Percentiles rank a stretch among this genome's conserved stretches.
Evolutionary conservation across 2,329 filamentous ascomycete genomes (phyloP).

Genomic region (Calcarisporium arbuscula): DNA sequence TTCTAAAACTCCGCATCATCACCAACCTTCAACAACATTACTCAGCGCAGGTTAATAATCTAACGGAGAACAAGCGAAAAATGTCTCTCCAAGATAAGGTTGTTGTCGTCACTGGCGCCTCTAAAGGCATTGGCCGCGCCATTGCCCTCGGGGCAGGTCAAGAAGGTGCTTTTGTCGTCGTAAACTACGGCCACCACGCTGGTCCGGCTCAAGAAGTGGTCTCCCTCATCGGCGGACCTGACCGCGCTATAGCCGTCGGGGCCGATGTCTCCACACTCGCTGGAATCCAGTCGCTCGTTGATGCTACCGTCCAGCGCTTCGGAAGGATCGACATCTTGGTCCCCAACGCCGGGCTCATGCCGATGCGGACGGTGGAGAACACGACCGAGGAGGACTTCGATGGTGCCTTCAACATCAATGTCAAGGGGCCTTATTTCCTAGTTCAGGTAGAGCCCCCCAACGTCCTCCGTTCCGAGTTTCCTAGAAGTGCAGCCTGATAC

Average conservation of each 20-base stretch:
- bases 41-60: too few relatives aligned
- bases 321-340: conserved; percentile 54
- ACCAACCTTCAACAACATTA: background rate
- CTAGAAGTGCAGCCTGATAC: background rate
- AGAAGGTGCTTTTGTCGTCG: conserved; percentile 49
- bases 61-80: too few relatives aligned
- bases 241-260: conserved; percentile 46
- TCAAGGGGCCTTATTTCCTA: conserved; percentile 52
- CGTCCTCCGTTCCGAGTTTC: background rate
- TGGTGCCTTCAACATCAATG: conserved; percentile 42
- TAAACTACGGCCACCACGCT: conserved; percentile 46
- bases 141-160: conserved; percentile 49
- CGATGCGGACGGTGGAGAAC: conserved; percentile 40
- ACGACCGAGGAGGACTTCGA: conserved; percentile 48
- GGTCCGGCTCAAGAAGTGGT: conserved; percentile 43
- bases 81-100: conserved; percentile 31
- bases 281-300: conserved; percentile 43
- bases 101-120: conserved; percentile 47
- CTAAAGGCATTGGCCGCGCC: conserved; percentile 54
- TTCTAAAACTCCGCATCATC: too few relatives aligned
- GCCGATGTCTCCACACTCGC: conserved; percentile 43
- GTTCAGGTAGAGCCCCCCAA: conserved; percentile 24
- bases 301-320: conserved; percentile 40
- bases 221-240: conserved; percentile 38
- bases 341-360: conserved; percentile 47